These are phyloP conservation scores for Boletus subluridellus DNA, from an alignment of 1,284 basidiomycete genomes.

Conservation along the genomic window DNA sequence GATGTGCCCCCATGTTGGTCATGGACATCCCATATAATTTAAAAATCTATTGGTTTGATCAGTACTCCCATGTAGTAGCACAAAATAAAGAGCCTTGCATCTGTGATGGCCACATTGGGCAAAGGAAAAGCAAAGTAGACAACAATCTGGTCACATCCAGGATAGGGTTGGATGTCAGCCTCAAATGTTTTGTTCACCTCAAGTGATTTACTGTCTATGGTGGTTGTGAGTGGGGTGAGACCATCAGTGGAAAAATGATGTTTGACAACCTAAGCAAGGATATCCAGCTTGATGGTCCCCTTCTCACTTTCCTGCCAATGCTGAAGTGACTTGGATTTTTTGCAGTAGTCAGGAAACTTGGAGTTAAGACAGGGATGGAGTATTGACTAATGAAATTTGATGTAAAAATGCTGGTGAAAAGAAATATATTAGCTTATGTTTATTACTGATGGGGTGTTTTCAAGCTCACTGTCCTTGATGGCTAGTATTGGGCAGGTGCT, in stretches of 20 bases:
- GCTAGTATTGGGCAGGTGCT: too few species aligned
- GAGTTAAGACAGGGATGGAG: neutral
- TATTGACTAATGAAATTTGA: neutral
- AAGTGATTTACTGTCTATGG: neutral
- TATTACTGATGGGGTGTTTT: too few species aligned
- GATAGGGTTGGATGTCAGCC: too few species aligned
- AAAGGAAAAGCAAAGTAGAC: too few species aligned
- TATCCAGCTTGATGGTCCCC: neutral
- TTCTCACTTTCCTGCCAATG: neutral
- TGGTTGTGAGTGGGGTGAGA: neutral
- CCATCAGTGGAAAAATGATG: neutral
- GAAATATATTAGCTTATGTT: too few species aligned
- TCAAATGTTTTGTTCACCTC: too few species aligned
- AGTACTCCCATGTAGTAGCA: too few species aligned
- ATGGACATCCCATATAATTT: too few species aligned
- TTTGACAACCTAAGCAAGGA: neutral
- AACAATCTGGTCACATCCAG: too few species aligned
- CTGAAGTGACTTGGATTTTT: neutral
- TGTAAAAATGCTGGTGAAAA: neutral
- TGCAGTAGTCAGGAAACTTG: neutral
- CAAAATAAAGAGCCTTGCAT: too few species aligned
- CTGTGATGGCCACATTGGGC: too few species aligned
- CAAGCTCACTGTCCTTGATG: neutral
- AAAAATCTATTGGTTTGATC: too few species aligned
- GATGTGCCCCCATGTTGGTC: neutral